phyloP scores from a whole-genome alignment of 164 flowering plant genomes.

The Paratinospora sagittata region DNA sequence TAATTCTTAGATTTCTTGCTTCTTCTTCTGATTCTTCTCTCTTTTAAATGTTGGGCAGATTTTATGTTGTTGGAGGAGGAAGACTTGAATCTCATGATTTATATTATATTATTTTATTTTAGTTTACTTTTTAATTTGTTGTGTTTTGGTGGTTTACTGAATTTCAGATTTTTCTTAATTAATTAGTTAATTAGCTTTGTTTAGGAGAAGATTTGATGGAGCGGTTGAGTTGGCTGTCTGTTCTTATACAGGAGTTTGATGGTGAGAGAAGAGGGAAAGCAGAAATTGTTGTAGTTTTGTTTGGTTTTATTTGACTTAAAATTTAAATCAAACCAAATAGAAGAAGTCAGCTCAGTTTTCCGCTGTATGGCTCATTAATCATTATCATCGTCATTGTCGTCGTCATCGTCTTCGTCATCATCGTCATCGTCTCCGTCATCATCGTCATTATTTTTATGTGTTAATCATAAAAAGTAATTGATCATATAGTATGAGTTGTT shows the following conservation, averaged over 20 bases:
- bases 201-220: neutral
- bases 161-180: neutral
- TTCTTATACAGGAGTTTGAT: neutral
- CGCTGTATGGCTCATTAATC: too few species aligned
- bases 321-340: neutral
- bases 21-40: neutral
- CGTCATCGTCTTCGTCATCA: too few species aligned
- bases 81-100: neutral
- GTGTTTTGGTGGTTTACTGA: neutral
- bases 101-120: neutral
- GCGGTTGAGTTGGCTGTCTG: neutral
- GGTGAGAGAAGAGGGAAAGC: neutral
- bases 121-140: neutral
- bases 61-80: neutral
- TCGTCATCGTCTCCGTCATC: too few species aligned
- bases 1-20: slow-evolving; percentile 3
- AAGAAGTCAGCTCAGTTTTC: too few species aligned
- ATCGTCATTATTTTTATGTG: too few species aligned
- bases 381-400: too few species aligned
- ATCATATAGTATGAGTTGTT: too few species aligned
- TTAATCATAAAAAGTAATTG: too few species aligned
- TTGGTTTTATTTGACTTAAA: neutral
- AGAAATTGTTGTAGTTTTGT: neutral
- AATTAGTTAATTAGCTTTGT: neutral
- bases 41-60: neutral